phyloP scores from a whole-genome alignment of 371 early-diverging fungal species.

The Haplosporangium sp. region DNA sequence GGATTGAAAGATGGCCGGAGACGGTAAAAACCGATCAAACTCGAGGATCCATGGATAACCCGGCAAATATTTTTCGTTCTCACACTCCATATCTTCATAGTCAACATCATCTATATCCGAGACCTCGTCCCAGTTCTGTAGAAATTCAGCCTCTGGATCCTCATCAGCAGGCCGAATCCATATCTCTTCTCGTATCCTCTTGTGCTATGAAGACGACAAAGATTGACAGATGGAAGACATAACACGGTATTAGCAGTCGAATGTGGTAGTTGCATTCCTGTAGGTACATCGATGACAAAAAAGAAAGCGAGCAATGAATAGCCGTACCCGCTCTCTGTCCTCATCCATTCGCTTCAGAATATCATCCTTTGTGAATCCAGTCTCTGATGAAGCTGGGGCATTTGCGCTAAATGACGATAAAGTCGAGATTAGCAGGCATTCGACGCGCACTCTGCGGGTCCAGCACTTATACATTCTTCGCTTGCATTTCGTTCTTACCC shows the following conservation, averaged over 20 bases:
- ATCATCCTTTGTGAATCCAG: conserved; percentile 68
- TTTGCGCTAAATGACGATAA: conserved; percentile 11
- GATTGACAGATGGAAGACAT: neutral
- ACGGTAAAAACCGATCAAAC: conserved; percentile 44
- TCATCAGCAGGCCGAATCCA: conserved; percentile 80
- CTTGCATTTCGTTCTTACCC: conserved; percentile 43
- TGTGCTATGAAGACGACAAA: conserved; percentile 59
- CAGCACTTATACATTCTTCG: neutral
- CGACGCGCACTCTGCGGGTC: no score
- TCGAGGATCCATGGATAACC: conserved; percentile 62
- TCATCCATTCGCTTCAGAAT: conserved; percentile 83
- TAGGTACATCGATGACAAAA: neutral
- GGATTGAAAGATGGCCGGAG: conserved; percentile 32
- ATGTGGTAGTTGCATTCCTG: neutral
- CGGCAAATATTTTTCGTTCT: conserved; percentile 66
- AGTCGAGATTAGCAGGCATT: no score
- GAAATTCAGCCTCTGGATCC: conserved; percentile 65
- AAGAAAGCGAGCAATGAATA: neutral
- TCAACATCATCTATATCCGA: conserved; percentile 72
- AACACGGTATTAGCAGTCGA: neutral
- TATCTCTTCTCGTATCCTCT: conserved; percentile 76
- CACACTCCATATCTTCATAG: conserved; percentile 68
- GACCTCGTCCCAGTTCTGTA: conserved; percentile 71
- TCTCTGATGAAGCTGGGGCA: conserved; percentile 36
- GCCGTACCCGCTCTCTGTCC: conserved; percentile 73